Conservation (phyloP, 202 grass and related monocot genomes). For the Hordeum pubiflorum region DNA sequence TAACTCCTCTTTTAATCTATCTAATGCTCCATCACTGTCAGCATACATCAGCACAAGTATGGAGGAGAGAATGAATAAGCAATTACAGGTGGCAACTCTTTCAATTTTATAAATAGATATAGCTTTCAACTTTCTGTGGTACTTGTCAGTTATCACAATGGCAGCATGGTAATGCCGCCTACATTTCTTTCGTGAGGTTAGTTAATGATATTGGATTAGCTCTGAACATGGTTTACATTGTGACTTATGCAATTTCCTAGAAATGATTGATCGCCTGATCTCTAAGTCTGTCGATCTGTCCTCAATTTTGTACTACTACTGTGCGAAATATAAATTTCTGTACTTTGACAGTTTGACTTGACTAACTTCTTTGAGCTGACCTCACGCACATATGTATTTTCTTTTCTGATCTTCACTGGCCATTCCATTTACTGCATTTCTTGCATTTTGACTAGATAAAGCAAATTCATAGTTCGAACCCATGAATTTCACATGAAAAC, state of each 20-base stretch:
- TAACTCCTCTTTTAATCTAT: too few species aligned
- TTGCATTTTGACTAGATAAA: too few species aligned
- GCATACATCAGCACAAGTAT: background rate
- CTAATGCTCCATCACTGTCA: background rate
- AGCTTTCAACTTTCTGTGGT: background rate
- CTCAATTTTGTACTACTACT: background rate
- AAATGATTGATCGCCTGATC: background rate
- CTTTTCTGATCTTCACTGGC: too few species aligned
- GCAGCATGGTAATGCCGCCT: background rate
- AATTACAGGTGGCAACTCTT: background rate
- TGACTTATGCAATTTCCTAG: background rate
- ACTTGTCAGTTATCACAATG: background rate
- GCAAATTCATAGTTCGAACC: too few species aligned
- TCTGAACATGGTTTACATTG: background rate
- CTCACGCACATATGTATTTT: too few species aligned
- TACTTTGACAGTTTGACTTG: too few species aligned
- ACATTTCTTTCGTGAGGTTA: too few species aligned
- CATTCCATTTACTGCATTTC: too few species aligned
- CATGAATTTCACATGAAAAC: too few species aligned
- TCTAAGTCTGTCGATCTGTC: background rate
- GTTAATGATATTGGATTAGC: background rate
- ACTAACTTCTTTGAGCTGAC: too few species aligned
- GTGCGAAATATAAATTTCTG: too few species aligned
- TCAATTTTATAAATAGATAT: too few species aligned
- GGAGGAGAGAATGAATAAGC: background rate